phyloP scores from a whole-genome alignment of 2,329 filamentous ascomycete genomes.

The Fusarium sp. region DNA sequence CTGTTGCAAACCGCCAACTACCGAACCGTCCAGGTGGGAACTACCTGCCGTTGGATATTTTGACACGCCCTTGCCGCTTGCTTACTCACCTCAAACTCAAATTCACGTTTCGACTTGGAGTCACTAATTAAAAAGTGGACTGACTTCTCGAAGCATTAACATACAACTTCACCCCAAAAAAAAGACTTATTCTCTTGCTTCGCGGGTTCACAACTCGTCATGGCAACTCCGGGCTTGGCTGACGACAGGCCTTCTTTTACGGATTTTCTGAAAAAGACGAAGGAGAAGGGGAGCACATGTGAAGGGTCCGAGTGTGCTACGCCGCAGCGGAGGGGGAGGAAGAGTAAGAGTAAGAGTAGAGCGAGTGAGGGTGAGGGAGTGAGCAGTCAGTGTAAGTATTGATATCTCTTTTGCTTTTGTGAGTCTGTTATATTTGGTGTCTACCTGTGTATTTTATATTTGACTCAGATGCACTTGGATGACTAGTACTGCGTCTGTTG shows the following conservation, averaged over 20 bases:
- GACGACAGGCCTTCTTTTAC: constrained; percentile 60
- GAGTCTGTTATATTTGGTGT: neutral
- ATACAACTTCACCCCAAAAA: constrained; percentile 3
- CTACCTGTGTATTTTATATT: neutral
- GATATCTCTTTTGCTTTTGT: neutral
- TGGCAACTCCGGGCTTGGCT: constrained; percentile 14
- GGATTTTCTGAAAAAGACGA: constrained; percentile 62
- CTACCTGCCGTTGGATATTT: neutral
- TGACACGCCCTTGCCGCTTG: constrained; percentile 20
- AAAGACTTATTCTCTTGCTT: neutral
- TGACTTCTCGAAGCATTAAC: constrained; percentile 17
- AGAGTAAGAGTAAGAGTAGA: constrained; percentile 13
- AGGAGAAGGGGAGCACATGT: constrained; percentile 48
- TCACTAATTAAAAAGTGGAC: constrained; percentile 38
- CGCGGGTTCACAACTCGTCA: constrained; percentile 4
- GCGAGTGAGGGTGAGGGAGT: constrained; percentile 2
- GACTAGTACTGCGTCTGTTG: neutral
- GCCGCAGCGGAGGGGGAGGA: constrained; percentile 23
- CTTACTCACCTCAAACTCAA: constrained; percentile 33
- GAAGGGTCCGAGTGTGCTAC: constrained; percentile 25
- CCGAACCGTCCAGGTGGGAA: constrained; percentile 2
- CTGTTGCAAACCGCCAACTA: constrained; percentile 6
- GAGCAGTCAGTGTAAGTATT: constrained; percentile 48
- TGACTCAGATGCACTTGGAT: neutral
- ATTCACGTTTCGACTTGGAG: constrained; percentile 20